A percentile compares a stretch with the other conserved stretches of the same genome.
phyloP scores from a whole-genome alignment of 2,329 filamentous ascomycete species.

The Cryphonectria naterciae region DNA sequence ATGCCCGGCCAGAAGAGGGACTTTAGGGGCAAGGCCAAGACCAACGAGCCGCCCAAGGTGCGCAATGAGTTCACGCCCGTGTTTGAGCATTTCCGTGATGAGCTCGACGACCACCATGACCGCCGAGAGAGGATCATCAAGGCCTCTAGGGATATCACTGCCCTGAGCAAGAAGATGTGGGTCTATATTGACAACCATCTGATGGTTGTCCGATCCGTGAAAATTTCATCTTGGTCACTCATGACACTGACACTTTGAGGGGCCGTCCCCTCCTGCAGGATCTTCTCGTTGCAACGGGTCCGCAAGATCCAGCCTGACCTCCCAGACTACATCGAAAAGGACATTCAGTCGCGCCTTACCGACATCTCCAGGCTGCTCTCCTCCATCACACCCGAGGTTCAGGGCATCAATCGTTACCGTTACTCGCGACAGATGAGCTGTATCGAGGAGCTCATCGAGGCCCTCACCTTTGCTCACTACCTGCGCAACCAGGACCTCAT shows the following conservation, averaged over 20 bases:
- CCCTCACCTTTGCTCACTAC: conserved; percentile 86
- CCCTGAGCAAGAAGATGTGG: conserved; percentile 95
- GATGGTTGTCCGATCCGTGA: background rate
- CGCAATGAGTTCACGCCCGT: conserved; percentile 66
- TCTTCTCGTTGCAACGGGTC: conserved; percentile 81
- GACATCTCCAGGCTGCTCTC: conserved; percentile 73
- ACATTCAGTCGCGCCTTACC: conserved; percentile 69
- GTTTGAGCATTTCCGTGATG: conserved; percentile 83
- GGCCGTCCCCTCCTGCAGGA: conserved; percentile 53
- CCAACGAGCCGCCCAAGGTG: conserved; percentile 33
- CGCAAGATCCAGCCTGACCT: conserved; percentile 66
- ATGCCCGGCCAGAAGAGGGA: conserved; percentile 57
- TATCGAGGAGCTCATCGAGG: conserved; percentile 94
- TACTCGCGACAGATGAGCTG: conserved; percentile 82
- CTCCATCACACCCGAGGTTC: conserved; percentile 71
- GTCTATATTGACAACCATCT: conserved; percentile 31
- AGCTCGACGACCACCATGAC: conserved; percentile 94
- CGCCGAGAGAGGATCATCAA: conserved; percentile 89
- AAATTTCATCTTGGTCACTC: background rate
- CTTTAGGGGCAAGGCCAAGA: conserved; percentile 55
- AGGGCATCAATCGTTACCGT: conserved; percentile 78
- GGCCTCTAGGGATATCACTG: conserved; percentile 88
- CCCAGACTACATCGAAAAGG: conserved; percentile 70
- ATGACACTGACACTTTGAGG: conserved; percentile 13
- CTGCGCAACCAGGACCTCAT: conserved; percentile 77